Evolutionary conservation across 352 stramenopile genomes (phyloP).

Genomic region (Phytophthora rubi): DNA sequence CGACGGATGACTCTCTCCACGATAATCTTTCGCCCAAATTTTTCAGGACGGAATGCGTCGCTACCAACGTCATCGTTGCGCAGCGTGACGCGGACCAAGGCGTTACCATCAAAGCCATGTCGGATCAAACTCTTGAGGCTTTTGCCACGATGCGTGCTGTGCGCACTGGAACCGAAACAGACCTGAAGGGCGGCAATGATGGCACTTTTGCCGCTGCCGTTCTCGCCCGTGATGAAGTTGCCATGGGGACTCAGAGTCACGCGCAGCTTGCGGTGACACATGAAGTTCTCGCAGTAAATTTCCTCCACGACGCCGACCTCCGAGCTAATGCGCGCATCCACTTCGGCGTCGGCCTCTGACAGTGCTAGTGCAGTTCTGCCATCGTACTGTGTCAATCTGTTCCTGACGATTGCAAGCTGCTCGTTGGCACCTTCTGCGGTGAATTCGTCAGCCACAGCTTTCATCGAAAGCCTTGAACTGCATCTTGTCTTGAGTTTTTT

Average conservation of each 20-base stretch:
- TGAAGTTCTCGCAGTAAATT: constrained; percentile 98
- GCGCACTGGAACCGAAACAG: constrained; percentile 93
- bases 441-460: background rate
- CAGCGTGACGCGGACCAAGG: constrained; percentile 94
- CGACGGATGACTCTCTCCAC: constrained; percentile 92
- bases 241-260: constrained; percentile 86
- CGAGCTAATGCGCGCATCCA: constrained; percentile 34
- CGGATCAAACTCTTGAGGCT: constrained; percentile 97
- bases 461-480: background rate
- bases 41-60: constrained; percentile 91
- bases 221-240: constrained; percentile 93
- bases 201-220: constrained; percentile 96
- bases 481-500: constrained; percentile 12
- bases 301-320: constrained; percentile 95
- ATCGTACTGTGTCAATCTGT: constrained; percentile 7
- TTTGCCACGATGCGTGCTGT: constrained; percentile 93
- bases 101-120: constrained; percentile 86
- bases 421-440: background rate
- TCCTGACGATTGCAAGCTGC: background rate
- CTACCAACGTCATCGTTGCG: constrained; percentile 88
- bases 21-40: constrained; percentile 94
- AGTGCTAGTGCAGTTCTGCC: background rate
- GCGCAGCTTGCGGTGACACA: constrained; percentile 96
- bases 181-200: constrained; percentile 98
- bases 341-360: background rate